Evolutionary conservation across 192 early-diverging fungal genomes (phyloP), one percentile per base, ranked within the genome.

Genomic region (Coemansia sp.): DNA sequence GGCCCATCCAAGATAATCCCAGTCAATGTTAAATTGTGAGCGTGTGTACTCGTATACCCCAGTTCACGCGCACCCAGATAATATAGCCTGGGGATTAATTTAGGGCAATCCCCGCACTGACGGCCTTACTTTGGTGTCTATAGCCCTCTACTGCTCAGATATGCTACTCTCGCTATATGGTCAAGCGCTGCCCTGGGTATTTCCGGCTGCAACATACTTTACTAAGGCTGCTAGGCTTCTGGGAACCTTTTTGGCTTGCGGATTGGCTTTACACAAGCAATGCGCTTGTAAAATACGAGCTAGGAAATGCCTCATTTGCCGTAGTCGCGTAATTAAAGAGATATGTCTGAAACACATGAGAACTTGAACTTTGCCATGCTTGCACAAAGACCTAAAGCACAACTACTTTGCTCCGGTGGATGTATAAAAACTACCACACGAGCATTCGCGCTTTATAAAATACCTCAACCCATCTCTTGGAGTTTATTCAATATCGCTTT

Each of bases 271-370:
- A 18, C 31, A 7, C 57, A 34, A 60, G 31, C 29, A 16, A 27
- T 16, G 6, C 12, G 31, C 16, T 60, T 36, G 57, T 2, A 8
- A 3, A 16, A 34, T 0, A 33, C 2, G 57, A 34, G 31, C 33
- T 2, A 36, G 31, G 8, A 60, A 60, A 60, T 60, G 31, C 29
- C 57, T 60, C 57, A 60, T n/a, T 60, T 15, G 57, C 57, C 3
- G 2, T 5, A 6, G 16, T 16, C n/a, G 5, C 9, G 16, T 9
- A 33, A n/a, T n/a, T 22, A 20, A 33, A 33, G 31, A 8, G 53
- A 13, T 33, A 4, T 33, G 29, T 33, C 55, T 58, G 55, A 58
- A 58, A 58, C 55, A 58, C 55, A 10, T 34, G 55, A 58, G 55
- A 58, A 58, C 55, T 36, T 34, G 13, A 2, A 31, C 5, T 18